Conservation (phyloP, 306 rosid species). For the Cucumis cinereus region DNA sequence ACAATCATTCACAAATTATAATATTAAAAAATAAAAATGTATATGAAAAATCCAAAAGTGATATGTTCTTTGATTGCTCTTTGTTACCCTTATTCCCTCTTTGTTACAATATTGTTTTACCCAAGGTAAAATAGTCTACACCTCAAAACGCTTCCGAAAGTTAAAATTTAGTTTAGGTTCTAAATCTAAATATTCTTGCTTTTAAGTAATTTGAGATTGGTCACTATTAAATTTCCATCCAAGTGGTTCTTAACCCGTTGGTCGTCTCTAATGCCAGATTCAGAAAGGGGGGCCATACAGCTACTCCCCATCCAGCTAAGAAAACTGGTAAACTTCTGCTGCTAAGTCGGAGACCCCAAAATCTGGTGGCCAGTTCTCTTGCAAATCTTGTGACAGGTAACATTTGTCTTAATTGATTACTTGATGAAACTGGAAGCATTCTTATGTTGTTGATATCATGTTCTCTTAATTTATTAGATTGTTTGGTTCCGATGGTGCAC, state of each 20-base stretch:
- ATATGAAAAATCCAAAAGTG: background rate
- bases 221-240: background rate
- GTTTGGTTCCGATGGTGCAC: conserved; percentile 48
- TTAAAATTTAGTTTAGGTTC: too few relatives aligned
- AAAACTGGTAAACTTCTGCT: conserved; percentile 31
- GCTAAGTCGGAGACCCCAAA: conserved; percentile 41
- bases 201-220: background rate
- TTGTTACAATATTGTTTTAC: too few relatives aligned
- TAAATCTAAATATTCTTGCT: background rate
- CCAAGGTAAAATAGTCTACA: too few relatives aligned
- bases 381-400: conserved; percentile 69
- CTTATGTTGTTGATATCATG: background rate
- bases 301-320: conserved; percentile 79
- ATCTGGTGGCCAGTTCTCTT: conserved; percentile 42
- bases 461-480: conserved; percentile 13
- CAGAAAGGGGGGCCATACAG: conserved; percentile 51
- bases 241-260: background rate
- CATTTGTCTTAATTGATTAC: background rate
- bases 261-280: conserved; percentile 23
- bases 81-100: too few relatives aligned
- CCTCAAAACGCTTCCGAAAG: too few relatives aligned
- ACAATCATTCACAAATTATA: too few relatives aligned
- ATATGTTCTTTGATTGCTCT: background rate
- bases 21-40: too few relatives aligned
- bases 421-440: background rate